These are phyloP conservation scores for Pseudevernia furfuracea DNA, from an alignment of 495 filamentous ascomycete genomes.

Conservation along the genomic window DNA sequence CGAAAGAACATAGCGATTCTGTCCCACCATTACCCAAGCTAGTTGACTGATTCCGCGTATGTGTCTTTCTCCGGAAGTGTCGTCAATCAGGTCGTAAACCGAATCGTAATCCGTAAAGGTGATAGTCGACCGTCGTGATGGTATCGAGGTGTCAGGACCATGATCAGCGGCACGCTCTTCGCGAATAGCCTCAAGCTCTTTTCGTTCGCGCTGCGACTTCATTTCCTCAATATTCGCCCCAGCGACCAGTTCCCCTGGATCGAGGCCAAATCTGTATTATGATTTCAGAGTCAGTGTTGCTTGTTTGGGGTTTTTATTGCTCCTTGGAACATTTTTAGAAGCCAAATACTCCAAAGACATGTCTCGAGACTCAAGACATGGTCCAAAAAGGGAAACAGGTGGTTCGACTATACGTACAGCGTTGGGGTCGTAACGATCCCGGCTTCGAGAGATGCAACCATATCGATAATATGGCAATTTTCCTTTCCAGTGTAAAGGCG, in stretches of 20 bases:
- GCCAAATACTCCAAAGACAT: neutral
- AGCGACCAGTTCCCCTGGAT: slow-evolving; percentile 73
- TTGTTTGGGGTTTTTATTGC: neutral
- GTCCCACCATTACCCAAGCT: slow-evolving; percentile 71
- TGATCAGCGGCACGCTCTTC: slow-evolving; percentile 12
- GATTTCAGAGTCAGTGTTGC: neutral
- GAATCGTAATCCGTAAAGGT: slow-evolving; percentile 85
- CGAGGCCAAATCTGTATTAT: slow-evolving; percentile 60
- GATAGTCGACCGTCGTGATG: slow-evolving; percentile 34
- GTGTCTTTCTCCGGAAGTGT: slow-evolving; percentile 66
- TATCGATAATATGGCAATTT: slow-evolving; percentile 92
- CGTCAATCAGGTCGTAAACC: slow-evolving; percentile 78
- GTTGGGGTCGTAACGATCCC: slow-evolving; percentile 88
- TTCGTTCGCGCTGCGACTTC: slow-evolving; percentile 41
- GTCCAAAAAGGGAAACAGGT: neutral
- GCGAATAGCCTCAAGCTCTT: slow-evolving; percentile 33
- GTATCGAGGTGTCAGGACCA: slow-evolving; percentile 12
- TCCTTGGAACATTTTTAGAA: neutral
- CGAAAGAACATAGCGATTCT: slow-evolving; percentile 58
- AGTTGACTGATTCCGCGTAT: slow-evolving; percentile 65
- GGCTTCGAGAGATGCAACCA: slow-evolving; percentile 74
- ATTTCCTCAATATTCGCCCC: slow-evolving; percentile 51
- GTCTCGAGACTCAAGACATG: neutral
- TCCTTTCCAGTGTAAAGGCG: slow-evolving; percentile 70
- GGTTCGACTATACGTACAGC: slow-evolving; percentile 32